Evolutionary conservation across 768 basidiomycete species (phyloP).

Genomic region (Boletus bicolor): DNA sequence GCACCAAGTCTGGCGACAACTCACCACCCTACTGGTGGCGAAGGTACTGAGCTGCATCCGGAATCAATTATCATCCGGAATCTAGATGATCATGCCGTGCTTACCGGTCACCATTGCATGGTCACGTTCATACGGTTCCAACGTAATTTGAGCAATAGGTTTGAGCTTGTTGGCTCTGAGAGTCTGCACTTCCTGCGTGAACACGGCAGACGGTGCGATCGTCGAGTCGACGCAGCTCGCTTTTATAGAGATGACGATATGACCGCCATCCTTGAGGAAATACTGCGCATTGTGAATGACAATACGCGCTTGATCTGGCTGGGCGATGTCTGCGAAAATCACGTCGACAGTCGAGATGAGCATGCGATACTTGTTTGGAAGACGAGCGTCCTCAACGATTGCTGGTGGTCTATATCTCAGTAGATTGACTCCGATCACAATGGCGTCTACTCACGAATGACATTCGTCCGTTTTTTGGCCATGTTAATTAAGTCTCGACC

Average conservation of each 20-base stretch:
- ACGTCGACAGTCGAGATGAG: conserved; percentile 93
- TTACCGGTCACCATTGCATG: conserved; percentile 86
- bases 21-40: conserved; percentile 36
- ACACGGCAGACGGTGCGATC: conserved; percentile 84
- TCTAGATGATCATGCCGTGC: conserved; percentile 17
- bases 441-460: conserved; percentile 71
- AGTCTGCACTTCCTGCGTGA: conserved; percentile 80
- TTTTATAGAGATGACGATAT: conserved; percentile 96
- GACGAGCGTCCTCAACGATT: conserved; percentile 95
- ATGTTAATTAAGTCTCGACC: conserved; percentile 98
- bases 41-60: conserved; percentile 42
- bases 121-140: conserved; percentile 91
- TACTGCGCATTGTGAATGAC: conserved; percentile 88
- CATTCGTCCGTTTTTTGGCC: conserved; percentile 99
- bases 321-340: conserved; percentile 97
- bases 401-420: conserved; percentile 42
- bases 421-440: neutral
- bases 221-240: conserved; percentile 99
- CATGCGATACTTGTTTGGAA: conserved; percentile 97
- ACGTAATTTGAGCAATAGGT: conserved; percentile 91
- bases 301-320: conserved; percentile 98
- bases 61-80: neutral
- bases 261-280: conserved; percentile 94
- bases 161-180: conserved; percentile 80
- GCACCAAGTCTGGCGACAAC: neutral